Conservation (phyloP, 352 stramenopile species). For the Globisporangium okanoganense region DNA sequence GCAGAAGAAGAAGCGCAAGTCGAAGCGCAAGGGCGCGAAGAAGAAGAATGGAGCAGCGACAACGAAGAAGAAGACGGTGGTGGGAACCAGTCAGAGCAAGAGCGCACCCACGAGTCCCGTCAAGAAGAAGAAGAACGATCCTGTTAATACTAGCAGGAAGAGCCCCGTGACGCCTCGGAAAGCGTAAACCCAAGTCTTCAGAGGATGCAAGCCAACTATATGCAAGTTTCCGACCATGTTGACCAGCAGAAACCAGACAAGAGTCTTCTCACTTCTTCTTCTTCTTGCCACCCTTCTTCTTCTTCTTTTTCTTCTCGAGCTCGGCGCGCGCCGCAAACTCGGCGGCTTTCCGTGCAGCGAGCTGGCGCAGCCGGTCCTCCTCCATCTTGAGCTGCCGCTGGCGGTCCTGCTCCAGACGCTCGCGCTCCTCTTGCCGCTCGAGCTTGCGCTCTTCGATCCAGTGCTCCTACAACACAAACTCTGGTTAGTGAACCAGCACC, state of each 20-base stretch:
- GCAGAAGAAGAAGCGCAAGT: constrained; percentile 16
- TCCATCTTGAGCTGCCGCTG: constrained; percentile 48
- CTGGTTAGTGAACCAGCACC: neutral
- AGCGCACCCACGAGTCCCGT: constrained; percentile 1
- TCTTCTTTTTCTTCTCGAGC: constrained; percentile 85
- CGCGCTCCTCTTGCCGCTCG: constrained; percentile 48
- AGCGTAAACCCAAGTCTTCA: neutral
- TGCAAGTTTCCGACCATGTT: neutral
- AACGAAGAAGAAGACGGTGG: constrained; percentile 20
- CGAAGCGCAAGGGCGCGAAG: constrained; percentile 20
- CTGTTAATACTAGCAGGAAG: neutral
- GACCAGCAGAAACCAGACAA: neutral
- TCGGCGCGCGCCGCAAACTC: constrained; percentile 69
- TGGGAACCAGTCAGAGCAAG: constrained; percentile 16
- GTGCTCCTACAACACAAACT: constrained; percentile 34
- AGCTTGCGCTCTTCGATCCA: constrained; percentile 77
- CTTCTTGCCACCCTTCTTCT: constrained; percentile 53
- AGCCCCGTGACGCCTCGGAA: constrained; percentile 5
- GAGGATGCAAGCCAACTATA: neutral
- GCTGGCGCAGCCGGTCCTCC: constrained; percentile 62
- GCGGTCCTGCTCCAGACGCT: constrained; percentile 42
- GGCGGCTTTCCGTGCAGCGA: constrained; percentile 62
- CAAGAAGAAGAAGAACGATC: constrained; percentile 4
- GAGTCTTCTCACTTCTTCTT: constrained; percentile 43
- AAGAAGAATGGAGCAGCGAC: constrained; percentile 8